Evolutionary conservation across 371 early-diverging fungal species (phyloP).

Genomic region (Quaeritorhiza haematococci): DNA sequence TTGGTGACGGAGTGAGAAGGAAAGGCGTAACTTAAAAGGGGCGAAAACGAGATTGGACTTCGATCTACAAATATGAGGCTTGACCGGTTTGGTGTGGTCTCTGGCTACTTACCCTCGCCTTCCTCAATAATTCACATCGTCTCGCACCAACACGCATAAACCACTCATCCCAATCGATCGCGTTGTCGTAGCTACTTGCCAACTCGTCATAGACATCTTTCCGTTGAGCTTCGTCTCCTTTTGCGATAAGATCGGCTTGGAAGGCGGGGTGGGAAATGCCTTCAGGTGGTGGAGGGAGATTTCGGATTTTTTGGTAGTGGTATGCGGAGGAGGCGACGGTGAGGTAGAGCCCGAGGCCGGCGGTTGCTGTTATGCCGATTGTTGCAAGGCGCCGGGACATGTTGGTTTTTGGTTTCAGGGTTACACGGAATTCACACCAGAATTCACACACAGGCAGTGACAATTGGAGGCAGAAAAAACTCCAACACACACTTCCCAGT

Average conservation of each 20-base stretch:
- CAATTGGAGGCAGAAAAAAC: too few relatives aligned
- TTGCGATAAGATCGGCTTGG: conserved; percentile 4
- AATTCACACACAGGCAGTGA: too few relatives aligned
- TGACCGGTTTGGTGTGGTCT: conserved; percentile 5
- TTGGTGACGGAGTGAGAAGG: conserved; percentile 3
- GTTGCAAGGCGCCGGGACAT: background rate
- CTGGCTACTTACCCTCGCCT: conserved; percentile 48
- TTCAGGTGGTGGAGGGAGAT: background rate
- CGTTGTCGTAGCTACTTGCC: conserved; percentile 56
- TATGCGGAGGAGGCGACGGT: background rate
- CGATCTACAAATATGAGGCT: background rate
- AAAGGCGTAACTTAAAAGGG: background rate
- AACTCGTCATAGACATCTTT: conserved; percentile 27
- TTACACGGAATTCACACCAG: too few relatives aligned
- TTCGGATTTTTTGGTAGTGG: background rate
- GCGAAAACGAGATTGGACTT: conserved; percentile 6
- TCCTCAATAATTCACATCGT: conserved; percentile 46
- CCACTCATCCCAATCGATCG: conserved; percentile 62
- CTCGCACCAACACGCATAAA: conserved; percentile 57
- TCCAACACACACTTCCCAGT: too few relatives aligned
- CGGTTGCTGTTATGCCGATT: background rate
- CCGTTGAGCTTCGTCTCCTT: background rate
- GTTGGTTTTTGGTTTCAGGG: too few relatives aligned
- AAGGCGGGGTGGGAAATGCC: conserved; percentile 16
- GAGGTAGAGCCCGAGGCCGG: background rate